These are phyloP conservation scores for Heliamphora exappendiculata DNA, from an alignment of 148 eudicot species.

Conservation along the genomic window DNA sequence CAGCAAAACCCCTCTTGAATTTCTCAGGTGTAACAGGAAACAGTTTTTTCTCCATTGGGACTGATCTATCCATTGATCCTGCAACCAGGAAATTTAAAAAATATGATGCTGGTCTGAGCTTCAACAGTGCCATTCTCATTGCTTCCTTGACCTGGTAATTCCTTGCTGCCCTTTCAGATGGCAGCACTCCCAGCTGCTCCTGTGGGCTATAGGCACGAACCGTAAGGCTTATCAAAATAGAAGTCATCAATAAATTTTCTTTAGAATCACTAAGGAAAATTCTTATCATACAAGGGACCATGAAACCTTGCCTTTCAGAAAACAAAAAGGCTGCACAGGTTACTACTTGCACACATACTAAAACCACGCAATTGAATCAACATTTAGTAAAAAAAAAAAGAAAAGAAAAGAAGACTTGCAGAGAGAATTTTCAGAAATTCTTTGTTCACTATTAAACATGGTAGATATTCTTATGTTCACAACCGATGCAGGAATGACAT, in stretches of 20 bases:
- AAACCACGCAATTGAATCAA: too few relatives aligned
- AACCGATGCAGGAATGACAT: slow-evolving; percentile 14
- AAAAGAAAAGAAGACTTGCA: too few relatives aligned
- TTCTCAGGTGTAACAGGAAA: slow-evolving; percentile 36
- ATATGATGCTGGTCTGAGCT: slow-evolving; percentile 17
- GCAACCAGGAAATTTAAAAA: slow-evolving; percentile 2
- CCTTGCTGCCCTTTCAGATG: background rate
- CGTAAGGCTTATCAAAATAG: too few relatives aligned
- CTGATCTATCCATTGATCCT: slow-evolving; percentile 12
- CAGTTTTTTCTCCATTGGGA: background rate
- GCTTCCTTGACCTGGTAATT: slow-evolving; percentile 20
- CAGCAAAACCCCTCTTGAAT: slow-evolving; percentile 26
- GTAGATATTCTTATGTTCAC: background rate
- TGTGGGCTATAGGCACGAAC: too few relatives aligned
- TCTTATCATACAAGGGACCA: too few relatives aligned
- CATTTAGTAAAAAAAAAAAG: too few relatives aligned
- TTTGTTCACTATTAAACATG: background rate
- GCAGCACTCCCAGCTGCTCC: too few relatives aligned
- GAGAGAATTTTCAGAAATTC: too few relatives aligned
- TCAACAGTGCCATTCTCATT: slow-evolving; percentile 7
- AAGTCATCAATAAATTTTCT: too few relatives aligned
- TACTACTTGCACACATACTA: too few relatives aligned
- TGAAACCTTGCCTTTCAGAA: too few relatives aligned
- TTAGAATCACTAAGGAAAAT: too few relatives aligned
- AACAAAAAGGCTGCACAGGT: background rate